These are phyloP conservation scores for Sisymbrium irio DNA, from an alignment of 345 rosid species.

Conservation along the genomic window DNA sequence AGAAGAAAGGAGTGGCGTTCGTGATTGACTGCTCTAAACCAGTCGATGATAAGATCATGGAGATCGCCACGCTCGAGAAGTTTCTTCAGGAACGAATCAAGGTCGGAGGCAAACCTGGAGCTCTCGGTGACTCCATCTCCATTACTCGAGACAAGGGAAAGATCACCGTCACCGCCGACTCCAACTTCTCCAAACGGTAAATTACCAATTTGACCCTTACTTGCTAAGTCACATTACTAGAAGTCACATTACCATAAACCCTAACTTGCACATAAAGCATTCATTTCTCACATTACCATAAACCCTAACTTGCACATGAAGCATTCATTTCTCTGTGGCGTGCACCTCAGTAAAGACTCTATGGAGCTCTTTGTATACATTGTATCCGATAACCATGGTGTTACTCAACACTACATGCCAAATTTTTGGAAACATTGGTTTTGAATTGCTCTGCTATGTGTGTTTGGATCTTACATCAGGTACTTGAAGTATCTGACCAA, in stretches of 20 bases:
- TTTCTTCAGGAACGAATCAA: slow-evolving; percentile 82
- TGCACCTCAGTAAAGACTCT: neutral
- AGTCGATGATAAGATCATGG: slow-evolving; percentile 78
- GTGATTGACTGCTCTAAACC: slow-evolving; percentile 71
- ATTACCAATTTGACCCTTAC: neutral
- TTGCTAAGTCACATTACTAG: no score
- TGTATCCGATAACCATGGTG: neutral
- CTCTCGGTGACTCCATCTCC: slow-evolving; percentile 60
- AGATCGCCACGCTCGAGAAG: slow-evolving; percentile 71
- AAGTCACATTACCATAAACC: no score
- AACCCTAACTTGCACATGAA: neutral
- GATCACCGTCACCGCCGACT: slow-evolving; percentile 57
- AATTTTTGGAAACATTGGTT: neutral
- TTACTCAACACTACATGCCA: neutral
- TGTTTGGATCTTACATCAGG: slow-evolving; percentile 23
- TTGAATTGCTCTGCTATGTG: neutral
- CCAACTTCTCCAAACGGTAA: slow-evolving; percentile 71
- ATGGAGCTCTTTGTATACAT: neutral
- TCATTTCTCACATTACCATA: neutral
- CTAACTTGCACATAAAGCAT: neutral
- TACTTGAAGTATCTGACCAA: slow-evolving; percentile 70
- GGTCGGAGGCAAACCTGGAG: slow-evolving; percentile 84
- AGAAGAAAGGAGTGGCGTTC: slow-evolving; percentile 62
- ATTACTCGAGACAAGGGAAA: slow-evolving; percentile 51
- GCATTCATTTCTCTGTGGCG: neutral